Evolutionary conservation across 2,329 filamentous ascomycete species (phyloP), one percentile per base, ranked within the genome.

Genomic region (Thermoascus crustaceus): DNA sequence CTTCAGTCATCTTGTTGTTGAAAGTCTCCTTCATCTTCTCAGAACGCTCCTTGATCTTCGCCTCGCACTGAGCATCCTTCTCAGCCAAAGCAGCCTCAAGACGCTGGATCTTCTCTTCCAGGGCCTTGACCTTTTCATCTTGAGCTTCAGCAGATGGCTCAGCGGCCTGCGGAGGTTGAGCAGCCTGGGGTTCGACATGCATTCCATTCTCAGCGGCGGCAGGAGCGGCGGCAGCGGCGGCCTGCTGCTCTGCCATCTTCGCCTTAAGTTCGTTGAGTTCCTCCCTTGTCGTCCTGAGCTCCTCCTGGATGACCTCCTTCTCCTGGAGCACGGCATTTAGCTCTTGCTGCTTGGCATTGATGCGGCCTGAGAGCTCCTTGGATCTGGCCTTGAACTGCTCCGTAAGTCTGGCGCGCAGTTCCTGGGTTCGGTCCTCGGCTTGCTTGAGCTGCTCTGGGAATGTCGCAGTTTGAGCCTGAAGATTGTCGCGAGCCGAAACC

Each of bases 261-360:
- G 45, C 35, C 46, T 64, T 65, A 22, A 63, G 38, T 3, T 44
- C 38, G 19, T 53, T 52, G 26, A 82, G 69, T 48, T 86, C 78
- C 4, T 72, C 65, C 37, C 77, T 72, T 1, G 73, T 73, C 7
- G 67, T 63, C 34, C 79, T 70, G 8, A 94, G 65, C 49, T 87
- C 79, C 38, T 75, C 65, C 44, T 85, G 76, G n/a, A 85, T 68
- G 2, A 68, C 68, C 11, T 78, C 69, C 57, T 85, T 87, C 54
- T 91, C 79, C 7, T 76, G 67, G 5, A 66, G 48, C 10, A 63
- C 59, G 4, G 58, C 50, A 36, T 71, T 65, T 5, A 72, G 53
- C 32, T 74, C 67, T 7, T 50, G 46, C 35, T 72, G 65, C 44
- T 70, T 69, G 27, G 71, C 67, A 21, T 66, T 68, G 41, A 78